A percentile compares a stretch with the other conserved stretches of the same genome.
phyloP scores from a whole-genome alignment of 805 yeast genomes.

The Soucietia sequanensis region DNA sequence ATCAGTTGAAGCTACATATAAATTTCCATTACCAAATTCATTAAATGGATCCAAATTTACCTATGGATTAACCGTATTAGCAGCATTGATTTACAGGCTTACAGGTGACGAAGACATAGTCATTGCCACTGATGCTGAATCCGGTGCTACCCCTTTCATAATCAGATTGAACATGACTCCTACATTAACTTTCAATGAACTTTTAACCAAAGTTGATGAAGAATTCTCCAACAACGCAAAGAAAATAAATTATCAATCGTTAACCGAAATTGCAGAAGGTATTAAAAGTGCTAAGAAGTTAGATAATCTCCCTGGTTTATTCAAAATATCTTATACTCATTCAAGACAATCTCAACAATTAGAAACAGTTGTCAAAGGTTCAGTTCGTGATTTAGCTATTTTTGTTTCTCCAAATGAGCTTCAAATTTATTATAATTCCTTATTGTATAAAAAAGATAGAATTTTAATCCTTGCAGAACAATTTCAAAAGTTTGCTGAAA shows the following conservation, averaged over 20 bases:
- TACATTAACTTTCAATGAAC: conserved; percentile 49
- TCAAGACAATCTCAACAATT: conserved; percentile 38
- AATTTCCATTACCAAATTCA: conserved; percentile 10
- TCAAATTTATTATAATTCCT: conserved; percentile 66
- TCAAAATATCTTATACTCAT: conserved; percentile 59
- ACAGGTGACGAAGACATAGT: conserved; percentile 95
- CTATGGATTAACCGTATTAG: conserved; percentile 59
- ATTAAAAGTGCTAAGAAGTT: conserved; percentile 50
- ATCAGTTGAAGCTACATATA: conserved; percentile 58
- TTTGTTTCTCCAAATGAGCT: conserved; percentile 35
- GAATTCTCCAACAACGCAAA: conserved; percentile 35
- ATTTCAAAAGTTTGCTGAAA: conserved; percentile 50
- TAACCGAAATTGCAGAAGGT: conserved; percentile 54
- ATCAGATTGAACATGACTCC: conserved; percentile 63
- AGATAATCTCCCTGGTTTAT: conserved; percentile 62
- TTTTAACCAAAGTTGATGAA: conserved; percentile 45
- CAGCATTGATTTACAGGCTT: conserved; percentile 69
- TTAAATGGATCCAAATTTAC: conserved; percentile 34
- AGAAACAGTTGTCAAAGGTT: conserved; percentile 48
- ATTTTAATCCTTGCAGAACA: conserved; percentile 72
- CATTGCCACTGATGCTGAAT: conserved; percentile 62
- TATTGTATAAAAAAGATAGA: conserved; percentile 70
- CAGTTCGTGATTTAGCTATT: conserved; percentile 64
- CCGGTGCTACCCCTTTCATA: conserved; percentile 47
- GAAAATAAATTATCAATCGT: conserved; percentile 42